Conservation (phyloP, 2,329 filamentous ascomycete species). For the Botrytis elliptica region DNA sequence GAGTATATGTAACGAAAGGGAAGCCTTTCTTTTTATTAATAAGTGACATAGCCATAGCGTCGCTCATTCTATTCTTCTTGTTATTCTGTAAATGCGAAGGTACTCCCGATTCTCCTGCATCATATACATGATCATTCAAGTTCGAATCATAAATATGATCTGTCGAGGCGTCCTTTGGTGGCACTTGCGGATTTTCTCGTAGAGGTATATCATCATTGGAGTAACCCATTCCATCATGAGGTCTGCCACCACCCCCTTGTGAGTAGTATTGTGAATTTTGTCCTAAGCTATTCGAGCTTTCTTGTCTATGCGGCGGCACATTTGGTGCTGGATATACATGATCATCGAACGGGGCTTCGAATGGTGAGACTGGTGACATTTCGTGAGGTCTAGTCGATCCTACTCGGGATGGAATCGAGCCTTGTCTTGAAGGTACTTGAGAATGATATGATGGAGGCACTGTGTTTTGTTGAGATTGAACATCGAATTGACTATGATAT, state of each 20-base stretch:
- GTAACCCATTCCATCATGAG: constrained; percentile 38
- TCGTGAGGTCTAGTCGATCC: constrained; percentile 20
- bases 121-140: constrained; percentile 61
- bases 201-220: constrained; percentile 57
- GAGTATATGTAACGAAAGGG: constrained; percentile 79
- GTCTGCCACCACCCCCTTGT: constrained; percentile 43
- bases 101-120: constrained; percentile 45
- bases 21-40: constrained; percentile 41
- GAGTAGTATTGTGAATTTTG: constrained; percentile 61
- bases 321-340: constrained; percentile 56
- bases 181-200: constrained; percentile 48
- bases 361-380: constrained; percentile 50
- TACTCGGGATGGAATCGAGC: constrained; percentile 22
- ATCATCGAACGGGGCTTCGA: constrained; percentile 67
- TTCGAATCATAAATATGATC: constrained; percentile 34
- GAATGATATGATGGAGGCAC: constrained; percentile 33
- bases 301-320: constrained; percentile 26
- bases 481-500: constrained; percentile 27
- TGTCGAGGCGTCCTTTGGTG: constrained; percentile 23
- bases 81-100: constrained; percentile 35
- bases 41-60: constrained; percentile 56
- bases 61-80: constrained; percentile 46
- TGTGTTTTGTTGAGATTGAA: constrained; percentile 23
- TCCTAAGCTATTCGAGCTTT: constrained; percentile 43
- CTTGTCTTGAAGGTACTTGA: constrained; percentile 29